Base-by-base conservation (phyloP, 495 filamentous ascomycete species). In the Amphirosellinia nigrospora region DNA sequence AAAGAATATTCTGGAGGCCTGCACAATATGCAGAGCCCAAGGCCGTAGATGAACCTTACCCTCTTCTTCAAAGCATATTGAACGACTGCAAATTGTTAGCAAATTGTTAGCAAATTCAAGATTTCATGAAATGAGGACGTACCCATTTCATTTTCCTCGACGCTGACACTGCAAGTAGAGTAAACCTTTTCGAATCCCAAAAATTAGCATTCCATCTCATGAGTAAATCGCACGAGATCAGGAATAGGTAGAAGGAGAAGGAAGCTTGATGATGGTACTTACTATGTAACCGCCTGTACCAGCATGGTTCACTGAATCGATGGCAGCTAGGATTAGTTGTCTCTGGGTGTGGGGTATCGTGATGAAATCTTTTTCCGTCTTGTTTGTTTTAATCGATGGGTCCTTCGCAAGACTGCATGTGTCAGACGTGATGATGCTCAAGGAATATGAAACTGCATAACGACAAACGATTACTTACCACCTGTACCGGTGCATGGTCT, bases 371-470 rank as follows among this genome's bases (percentile, higher is more conserved):
- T 90, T 90, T 78, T 96, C 93, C 21, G 92, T 94, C 83, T 97
- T 98, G 85, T 97, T 97, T 7, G 95, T 98, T 86, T 99, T 99
- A 43, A 99, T 92, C 55, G 90, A 90, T 1, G 95, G 87, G 77
- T 99, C 96, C 82, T 99, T 99, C 64, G 92, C 90, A 72, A 99
- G 76, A 99, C 96, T 70, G 5, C 56, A 46, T 38, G 16, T 38
- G 60, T 69, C 91, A 93, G 13, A 91, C 93, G 73, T 91, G 48
- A 16, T 6, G 16, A 9, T 11, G 7, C 43, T 26, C n/a, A n/a
- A n/a, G n/a, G n/a, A n/a, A n/a, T n/a, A n/a, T n/a, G n/a, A n/a
- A n/a, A n/a, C n/a, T n/a, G n/a, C n/a, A n/a, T n/a, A n/a, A n/a
- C n/a, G n/a, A n/a, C n/a, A n/a, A n/a, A n/a, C n/a, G n/a, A 39